Evolutionary conservation across 176 grass and related monocot genomes (phyloP), one percentile per base, ranked within the genome.

Genomic region (Melocanna baccifera): DNA sequence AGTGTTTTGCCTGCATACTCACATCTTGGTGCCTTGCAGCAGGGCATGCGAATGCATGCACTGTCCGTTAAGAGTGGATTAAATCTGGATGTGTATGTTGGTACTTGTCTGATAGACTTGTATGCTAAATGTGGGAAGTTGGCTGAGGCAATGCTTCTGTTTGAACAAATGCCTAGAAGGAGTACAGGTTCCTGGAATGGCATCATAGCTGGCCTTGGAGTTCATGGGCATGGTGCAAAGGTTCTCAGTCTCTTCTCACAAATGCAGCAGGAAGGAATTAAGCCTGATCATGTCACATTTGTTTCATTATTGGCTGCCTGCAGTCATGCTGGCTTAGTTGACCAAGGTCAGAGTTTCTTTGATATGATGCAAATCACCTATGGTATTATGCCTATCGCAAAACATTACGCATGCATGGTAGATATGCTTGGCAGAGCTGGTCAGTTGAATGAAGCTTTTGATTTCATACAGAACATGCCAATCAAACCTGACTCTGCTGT

Each of bases 71-170:
- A 82, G 65, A 86, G 61, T 76, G 92, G 92, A 22, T 82, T 94
- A 61, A 72, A 45, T 68, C n/a, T 84, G 50, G 90, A 94, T 77
- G 16, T 88, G 4, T 94, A 86, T 52, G 87, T 92, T 45, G 65
- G 74, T 80, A 94, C 92, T 69, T 92, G 92, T 86, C 63, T 94
- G 55, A 73, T 90, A 88, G 92, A 92, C 82, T 81, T 92, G 79
- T 94, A 94, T 77, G 92, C 92, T 59, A 94, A 80, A 45, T 92
- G 92, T 62, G 92, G 92, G 57, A 94, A 89, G 64, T 39, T 90
- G 41, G 20, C 32, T 2, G 90, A 94, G 8, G 92, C 92, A 5
- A 88, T 81, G 74, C 9, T 83, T 80, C 74, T 94, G 70, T 94
- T 94, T 73, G 78, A 94, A 18, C 57, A 86, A 40, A 83, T 90